Percentiles rank a stretch among this genome's conserved stretches.
phyloP scores from a whole-genome alignment of 2,329 filamentous ascomycete species.

The Diplodia mutila region DNA sequence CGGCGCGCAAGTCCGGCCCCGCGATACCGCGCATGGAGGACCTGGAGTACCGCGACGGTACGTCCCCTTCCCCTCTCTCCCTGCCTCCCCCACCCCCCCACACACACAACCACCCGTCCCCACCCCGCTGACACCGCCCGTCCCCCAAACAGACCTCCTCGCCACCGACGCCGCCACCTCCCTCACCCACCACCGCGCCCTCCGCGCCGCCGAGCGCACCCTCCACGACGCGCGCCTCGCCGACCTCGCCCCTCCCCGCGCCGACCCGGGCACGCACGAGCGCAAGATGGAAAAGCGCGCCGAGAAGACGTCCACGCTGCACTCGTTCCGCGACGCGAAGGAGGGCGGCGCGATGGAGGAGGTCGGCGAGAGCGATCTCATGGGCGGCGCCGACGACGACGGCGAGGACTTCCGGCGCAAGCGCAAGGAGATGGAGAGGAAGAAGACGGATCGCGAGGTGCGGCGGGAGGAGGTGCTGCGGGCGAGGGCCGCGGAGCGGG shows the following conservation, averaged over 20 bases:
- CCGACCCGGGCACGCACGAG: constrained; percentile 81
- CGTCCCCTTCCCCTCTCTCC: background rate
- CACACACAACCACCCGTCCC: background rate
- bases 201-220: constrained; percentile 67
- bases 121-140: background rate
- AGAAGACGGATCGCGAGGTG: constrained; percentile 82
- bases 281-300: constrained; percentile 83
- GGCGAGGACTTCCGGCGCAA: constrained; percentile 68
- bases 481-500: constrained; percentile 76
- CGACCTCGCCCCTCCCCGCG: constrained; percentile 80
- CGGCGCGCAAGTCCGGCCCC: constrained; percentile 50
- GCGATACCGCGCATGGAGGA: constrained; percentile 74
- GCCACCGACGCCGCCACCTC: constrained; percentile 58
- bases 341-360: constrained; percentile 66
- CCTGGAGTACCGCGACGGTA: constrained; percentile 64
- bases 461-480: constrained; percentile 78
- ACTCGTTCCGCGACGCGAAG: constrained; percentile 68
- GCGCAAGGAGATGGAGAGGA: constrained; percentile 65
- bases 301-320: constrained; percentile 72
- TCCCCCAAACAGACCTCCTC: constrained; percentile 44
- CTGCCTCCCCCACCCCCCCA: background rate
- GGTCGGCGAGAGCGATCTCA: constrained; percentile 73
- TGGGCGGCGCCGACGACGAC: constrained; percentile 72
- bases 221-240: constrained; percentile 74
- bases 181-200: constrained; percentile 62